These are phyloP conservation scores for Colletotrichum chrysophilum DNA, from an alignment of 2,329 filamentous ascomycete species.

Conservation along the genomic window DNA sequence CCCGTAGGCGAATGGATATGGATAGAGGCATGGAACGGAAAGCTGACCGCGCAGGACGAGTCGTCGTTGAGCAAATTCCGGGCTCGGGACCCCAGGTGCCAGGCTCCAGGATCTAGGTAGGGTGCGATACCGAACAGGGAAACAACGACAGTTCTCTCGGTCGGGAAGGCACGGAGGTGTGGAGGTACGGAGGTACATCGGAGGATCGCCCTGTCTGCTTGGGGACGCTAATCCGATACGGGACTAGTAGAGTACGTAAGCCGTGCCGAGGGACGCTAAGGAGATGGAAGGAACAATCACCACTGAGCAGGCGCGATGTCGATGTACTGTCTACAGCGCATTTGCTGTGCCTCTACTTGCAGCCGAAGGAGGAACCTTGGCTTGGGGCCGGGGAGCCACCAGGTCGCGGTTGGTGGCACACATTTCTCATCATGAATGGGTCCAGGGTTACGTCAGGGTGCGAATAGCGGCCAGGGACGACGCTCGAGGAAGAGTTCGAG, in stretches of 20 bases:
- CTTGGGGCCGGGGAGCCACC: neutral
- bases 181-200: slow-evolving; percentile 11
- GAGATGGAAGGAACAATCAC: neutral
- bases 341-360: neutral
- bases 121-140: neutral
- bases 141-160: neutral
- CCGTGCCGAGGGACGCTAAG: neutral
- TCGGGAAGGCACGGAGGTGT: neutral
- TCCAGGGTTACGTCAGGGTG: neutral
- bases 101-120: neutral
- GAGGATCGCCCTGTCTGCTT: slow-evolving; percentile 1
- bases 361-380: neutral
- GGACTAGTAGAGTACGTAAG: neutral
- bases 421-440: neutral
- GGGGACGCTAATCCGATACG: neutral
- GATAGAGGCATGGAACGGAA: neutral
- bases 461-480: neutral
- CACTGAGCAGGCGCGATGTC: neutral
- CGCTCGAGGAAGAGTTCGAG: neutral
- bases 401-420: neutral
- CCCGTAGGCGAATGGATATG: neutral
- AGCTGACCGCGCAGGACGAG: neutral
- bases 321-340: neutral
- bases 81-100: neutral
- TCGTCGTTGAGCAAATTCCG: neutral